Conservation (phyloP, 2,329 filamentous ascomycete genomes). For the Penicillium sp. region DNA sequence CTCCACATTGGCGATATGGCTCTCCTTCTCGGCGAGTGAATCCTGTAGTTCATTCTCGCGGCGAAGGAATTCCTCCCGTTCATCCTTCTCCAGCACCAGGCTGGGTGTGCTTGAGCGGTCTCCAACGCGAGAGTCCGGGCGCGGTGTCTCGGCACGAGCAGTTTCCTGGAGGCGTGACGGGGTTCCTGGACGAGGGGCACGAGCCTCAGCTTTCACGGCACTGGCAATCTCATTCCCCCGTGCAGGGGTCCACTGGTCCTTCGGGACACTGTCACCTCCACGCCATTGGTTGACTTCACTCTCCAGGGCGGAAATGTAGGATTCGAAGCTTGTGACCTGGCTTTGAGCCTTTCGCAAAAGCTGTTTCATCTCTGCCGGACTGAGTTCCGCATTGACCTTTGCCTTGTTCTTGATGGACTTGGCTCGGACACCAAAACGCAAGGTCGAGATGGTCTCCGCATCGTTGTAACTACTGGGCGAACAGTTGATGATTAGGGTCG, state of each 20-base stretch:
- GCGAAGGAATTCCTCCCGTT: conserved; percentile 90
- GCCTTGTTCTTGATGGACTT: conserved; percentile 99
- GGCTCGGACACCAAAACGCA: conserved; percentile 91
- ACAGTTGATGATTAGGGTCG: conserved; percentile 98
- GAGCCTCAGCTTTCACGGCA: conserved; percentile 49
- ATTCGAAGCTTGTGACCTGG: conserved; percentile 84
- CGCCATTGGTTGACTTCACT: conserved; percentile 85
- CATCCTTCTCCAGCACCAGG: conserved; percentile 87
- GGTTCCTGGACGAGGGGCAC: conserved; percentile 43
- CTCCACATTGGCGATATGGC: conserved; percentile 73
- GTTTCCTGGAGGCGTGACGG: conserved; percentile 45
- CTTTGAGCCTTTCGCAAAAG: conserved; percentile 89
- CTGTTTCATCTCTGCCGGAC: conserved; percentile 88
- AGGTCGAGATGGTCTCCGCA: conserved; percentile 84
- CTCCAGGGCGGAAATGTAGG: conserved; percentile 79
- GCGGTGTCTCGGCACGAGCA: conserved; percentile 57
- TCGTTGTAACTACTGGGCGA: conserved; percentile 99
- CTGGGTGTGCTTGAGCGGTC: conserved; percentile 86
- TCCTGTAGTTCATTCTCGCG: conserved; percentile 97
- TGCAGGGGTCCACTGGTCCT: conserved; percentile 79
- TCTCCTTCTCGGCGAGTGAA: conserved; percentile 90
- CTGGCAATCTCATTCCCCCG: conserved; percentile 55
- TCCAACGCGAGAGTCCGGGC: conserved; percentile 66
- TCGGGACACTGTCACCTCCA: conserved; percentile 80
- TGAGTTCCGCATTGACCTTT: conserved; percentile 98